Base-by-base conservation (phyloP, 257 asterid species). In the Rauvolfia tetraphylla region DNA sequence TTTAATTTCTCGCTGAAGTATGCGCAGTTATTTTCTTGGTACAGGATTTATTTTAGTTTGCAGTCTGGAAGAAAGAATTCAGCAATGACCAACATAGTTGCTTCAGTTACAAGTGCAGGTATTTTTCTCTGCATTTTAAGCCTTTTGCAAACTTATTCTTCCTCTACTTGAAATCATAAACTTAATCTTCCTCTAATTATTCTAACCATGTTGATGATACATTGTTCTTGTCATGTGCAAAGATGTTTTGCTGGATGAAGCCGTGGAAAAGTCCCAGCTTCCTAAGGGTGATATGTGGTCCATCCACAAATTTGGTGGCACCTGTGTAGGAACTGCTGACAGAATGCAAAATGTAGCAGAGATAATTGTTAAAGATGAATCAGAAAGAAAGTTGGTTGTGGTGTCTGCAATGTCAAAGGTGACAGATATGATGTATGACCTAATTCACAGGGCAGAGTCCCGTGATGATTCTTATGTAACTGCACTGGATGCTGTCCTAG, bases 351-450 rank as follows among this genome's bases (percentile, higher is more conserved):
- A 91, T 73, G 99, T 95, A 75, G 98, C 97, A 18, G 90, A 91
- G 65, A 81, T 95, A 75, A 89, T 93, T 76, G 88, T 85, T 63
- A 85, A 82, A 67, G 98, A 95, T 80, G 89, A 78, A 67, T 89
- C 99, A 3, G 82, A 88, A 74, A 87, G 98, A 79, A 93, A 89
- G 84, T 79, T 95, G 88, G 96, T 91, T 25, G 95, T 95, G 6
- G 97, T 95, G 78, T 95, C 99, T 59, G 99, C 98, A 36, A 93
- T 93, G 97, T 91, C 99, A 31, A 93, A 95, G 89, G 98, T 91
- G 81, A 93, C 99, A 0, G 99, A 95, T 83, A 93, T 93, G 97
- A 95, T 95, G 97, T 95, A 91, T 76, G 97, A 86, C 83, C 96
- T 95, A 80, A 88, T 95, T 83, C 72, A 84, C 85, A 95, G 85